Evolutionary conservation across 129 eudicot species (phyloP), one percentile per base, ranked within the genome.

Genomic region (Lonicera japonica): DNA sequence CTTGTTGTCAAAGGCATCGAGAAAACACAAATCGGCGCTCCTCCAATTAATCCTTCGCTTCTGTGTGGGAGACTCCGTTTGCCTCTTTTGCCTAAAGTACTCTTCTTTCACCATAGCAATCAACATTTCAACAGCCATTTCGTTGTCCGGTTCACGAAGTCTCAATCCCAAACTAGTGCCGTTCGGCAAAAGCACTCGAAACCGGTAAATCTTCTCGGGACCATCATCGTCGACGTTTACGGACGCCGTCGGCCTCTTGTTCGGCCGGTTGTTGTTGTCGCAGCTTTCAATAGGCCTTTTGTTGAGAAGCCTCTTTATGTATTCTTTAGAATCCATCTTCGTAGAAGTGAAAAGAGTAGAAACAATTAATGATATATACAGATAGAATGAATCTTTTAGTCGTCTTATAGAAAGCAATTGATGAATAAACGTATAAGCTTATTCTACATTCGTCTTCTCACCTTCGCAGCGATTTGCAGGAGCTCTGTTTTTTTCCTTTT

Each of bases 181-280:
- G 34, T 80, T 83, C 0, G 95, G 95, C 40, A 83, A 54, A 0
- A 87, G 68, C n/a, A 87, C 71, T 8, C 78, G 71, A 21, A 87
- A 77, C 23, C 61, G 64, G 62, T 65, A 79, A 11, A 56, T 39
- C 17, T 54, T 75, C 9, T 52, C 56, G 0, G 5, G 66, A 15
- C n/a, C 16, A 18, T 43, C 64, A 15, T 34, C 61, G 4, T 60
- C 67, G 0, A 34, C 18, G 16, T 29, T 50, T 21, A 17, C 51
- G 36, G 1, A 23, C 20, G 17, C 45, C 29, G 12, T 14, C 8
- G 51, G 51, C 21, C 41, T 68, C 67, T 68, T 75, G 55, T 43
- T 69, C 15, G 61, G 60, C 65, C 60, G 55, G 20, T 55, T 50
- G n/a, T 15, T 0, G 11, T 50, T 0, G 11, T 50, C 10, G 13